These are phyloP conservation scores for Cercospora zeina DNA, from an alignment of 2,329 filamentous ascomycete genomes.

Conservation along the genomic window DNA sequence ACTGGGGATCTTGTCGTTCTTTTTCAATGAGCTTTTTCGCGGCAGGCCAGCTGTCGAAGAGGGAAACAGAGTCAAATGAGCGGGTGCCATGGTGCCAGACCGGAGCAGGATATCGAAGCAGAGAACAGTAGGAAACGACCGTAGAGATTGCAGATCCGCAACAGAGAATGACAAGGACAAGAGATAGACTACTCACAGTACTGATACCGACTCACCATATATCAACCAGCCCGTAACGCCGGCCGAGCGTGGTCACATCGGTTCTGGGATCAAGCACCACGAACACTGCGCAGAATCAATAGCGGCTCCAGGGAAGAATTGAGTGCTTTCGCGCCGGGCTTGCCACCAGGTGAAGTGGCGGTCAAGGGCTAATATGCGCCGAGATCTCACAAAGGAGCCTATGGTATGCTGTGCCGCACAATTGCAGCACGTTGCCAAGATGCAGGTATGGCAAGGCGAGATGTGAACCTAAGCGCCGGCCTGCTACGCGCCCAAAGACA, in stretches of 20 bases:
- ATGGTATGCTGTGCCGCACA: slow-evolving; percentile 34
- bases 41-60: slow-evolving; percentile 22
- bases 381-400: slow-evolving; percentile 23
- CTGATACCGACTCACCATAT: slow-evolving; percentile 24
- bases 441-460: slow-evolving; percentile 4
- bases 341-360: slow-evolving; percentile 17
- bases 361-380: slow-evolving; percentile 14
- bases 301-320: slow-evolving; percentile 20
- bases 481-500: slow-evolving; percentile 26
- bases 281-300: slow-evolving; percentile 25
- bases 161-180: slow-evolving; percentile 17
- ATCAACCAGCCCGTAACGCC: slow-evolving; percentile 21
- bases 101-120: slow-evolving; percentile 3
- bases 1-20: slow-evolving; percentile 19
- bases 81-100: slow-evolving; percentile 30
- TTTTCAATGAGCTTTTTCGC: slow-evolving; percentile 24
- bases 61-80: slow-evolving; percentile 29
- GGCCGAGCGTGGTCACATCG: slow-evolving; percentile 5
- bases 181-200: background rate
- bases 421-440: slow-evolving; percentile 10
- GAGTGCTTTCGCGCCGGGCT: slow-evolving; percentile 13
- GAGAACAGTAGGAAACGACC: background rate
- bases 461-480: slow-evolving; percentile 30
- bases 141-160: background rate
- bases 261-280: slow-evolving; percentile 8